Conservation (phyloP, 164 flowering plant species). For the Umbellularia californica region DNA sequence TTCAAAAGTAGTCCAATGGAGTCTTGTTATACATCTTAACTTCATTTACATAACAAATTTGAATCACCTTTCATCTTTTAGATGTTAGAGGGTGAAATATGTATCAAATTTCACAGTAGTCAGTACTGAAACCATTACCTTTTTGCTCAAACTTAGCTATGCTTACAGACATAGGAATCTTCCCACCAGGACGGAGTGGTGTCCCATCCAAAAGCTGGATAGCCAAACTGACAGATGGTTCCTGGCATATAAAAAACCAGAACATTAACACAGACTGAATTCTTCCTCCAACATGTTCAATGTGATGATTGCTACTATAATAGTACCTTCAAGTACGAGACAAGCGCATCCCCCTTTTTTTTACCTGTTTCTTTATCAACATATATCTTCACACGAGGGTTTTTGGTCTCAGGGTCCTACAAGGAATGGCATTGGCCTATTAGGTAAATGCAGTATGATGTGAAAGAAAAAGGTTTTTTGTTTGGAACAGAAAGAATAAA, state of each 20-base stretch:
- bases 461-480: background rate
- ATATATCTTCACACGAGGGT: constrained; percentile 91
- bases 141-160: constrained; percentile 96
- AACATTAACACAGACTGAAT: background rate
- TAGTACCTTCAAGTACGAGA: constrained; percentile 83
- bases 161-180: constrained; percentile 67
- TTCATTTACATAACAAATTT: background rate
- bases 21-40: background rate
- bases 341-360: constrained; percentile 91
- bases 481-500: too few relatives aligned
- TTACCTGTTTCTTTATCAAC: constrained; percentile 83
- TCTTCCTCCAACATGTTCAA: background rate
- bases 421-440: constrained; percentile 4
- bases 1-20: constrained; percentile 3
- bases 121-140: constrained; percentile 39
- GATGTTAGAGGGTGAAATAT: background rate
- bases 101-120: background rate
- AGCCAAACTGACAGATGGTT: constrained; percentile 89
- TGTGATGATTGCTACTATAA: background rate
- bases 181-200: constrained; percentile 76
- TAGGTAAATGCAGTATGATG: constrained; percentile 8
- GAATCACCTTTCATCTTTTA: background rate
- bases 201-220: constrained; percentile 82
- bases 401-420: constrained; percentile 91
- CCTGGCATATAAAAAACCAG: constrained; percentile 32